Evolutionary conservation across 768 basidiomycete species (phyloP), one percentile per base, ranked within the genome.

Genomic region (Psilocybe tampanensis): DNA sequence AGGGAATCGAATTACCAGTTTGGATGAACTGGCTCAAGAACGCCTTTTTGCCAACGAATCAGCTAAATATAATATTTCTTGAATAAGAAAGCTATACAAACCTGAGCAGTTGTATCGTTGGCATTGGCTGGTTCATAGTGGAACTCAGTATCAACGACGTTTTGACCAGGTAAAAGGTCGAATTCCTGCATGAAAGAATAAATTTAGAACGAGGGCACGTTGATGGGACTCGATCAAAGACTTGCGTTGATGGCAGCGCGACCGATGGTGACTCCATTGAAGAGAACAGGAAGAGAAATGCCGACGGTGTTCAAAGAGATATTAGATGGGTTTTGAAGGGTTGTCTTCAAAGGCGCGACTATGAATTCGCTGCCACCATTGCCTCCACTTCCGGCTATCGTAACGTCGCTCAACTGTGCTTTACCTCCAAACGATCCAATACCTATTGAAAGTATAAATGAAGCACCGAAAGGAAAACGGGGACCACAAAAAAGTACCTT

Each of bases 281-380:
- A 89, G 51, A 79, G 70, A 4, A 86, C 86, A 0, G 85, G 81
- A 34, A 92, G 76, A 5, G 84, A 71, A 21, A 89, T 74, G 44
- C 79, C 75, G 53, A 79, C 76, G 9, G 88, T 89, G 52, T 78
- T 68, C 29, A 91, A 73, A 3, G 86, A 84, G 32, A 90, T 68
- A 62, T 88, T 88, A 5, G 87, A 88, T 7, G 87, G 89, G 58
- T 90, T 90, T 21, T 84, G 67, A 44, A 90, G 72, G 13, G 70
- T 76, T 18, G 86, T 79, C 0, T 79, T 83, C n/a, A 89, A 68
- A 1, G 84, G 86, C 2, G 83, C 66, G 26, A 80, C 69, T 42
- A 90, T 77, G 63, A 76, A 90, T 67, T 88, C 72, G 58, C 74
- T 74, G 6, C 86, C 86, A n/a, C 80, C 82, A 49, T 68, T 72